Percentiles rank a stretch among this genome's conserved stretches.
phyloP scores from a whole-genome alignment of 1,139 yeast genomes.

The Yamadazyma spencermartinsiae region DNA sequence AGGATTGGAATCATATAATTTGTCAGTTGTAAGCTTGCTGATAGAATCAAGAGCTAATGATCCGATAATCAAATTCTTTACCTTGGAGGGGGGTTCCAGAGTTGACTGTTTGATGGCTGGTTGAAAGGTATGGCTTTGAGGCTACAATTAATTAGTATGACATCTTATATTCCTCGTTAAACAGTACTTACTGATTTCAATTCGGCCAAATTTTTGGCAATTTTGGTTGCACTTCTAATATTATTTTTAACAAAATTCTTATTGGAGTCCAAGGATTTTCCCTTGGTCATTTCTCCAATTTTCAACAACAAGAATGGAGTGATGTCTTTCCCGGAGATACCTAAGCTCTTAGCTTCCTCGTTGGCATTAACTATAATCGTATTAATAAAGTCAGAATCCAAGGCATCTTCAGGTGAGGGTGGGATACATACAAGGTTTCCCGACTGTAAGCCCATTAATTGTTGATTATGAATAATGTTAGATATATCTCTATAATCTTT shows the following conservation, averaged over 20 bases:
- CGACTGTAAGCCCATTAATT: conserved; percentile 51
- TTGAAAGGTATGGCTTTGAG: neutral
- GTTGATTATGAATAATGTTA: conserved; percentile 51
- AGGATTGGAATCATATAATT: conserved; percentile 70
- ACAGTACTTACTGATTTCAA: conserved; percentile 29
- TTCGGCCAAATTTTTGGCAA: conserved; percentile 55
- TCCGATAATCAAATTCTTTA: conserved; percentile 57
- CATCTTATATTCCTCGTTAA: conserved; percentile 1
- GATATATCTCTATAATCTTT: conserved; percentile 60
- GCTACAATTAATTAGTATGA: conserved; percentile 10
- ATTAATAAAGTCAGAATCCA: conserved; percentile 54
- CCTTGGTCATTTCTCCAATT: conserved; percentile 67
- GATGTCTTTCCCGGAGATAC: conserved; percentile 67
- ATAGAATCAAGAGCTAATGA: conserved; percentile 77
- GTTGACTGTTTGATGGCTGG: neutral
- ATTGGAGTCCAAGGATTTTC: conserved; percentile 70
- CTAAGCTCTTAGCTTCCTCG: conserved; percentile 50
- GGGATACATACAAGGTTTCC: conserved; percentile 84
- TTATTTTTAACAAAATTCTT: conserved; percentile 77
- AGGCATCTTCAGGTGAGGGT: conserved; percentile 66
- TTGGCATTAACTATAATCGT: conserved; percentile 60
- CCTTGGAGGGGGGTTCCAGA: neutral
- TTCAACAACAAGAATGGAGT: conserved; percentile 75
- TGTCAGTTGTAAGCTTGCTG: conserved; percentile 37
- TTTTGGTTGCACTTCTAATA: conserved; percentile 65